A percentile compares a stretch with the other conserved stretches of the same genome.
phyloP scores from a whole-genome alignment of 2,329 filamentous ascomycete species.

The Aspergillus ustus region DNA sequence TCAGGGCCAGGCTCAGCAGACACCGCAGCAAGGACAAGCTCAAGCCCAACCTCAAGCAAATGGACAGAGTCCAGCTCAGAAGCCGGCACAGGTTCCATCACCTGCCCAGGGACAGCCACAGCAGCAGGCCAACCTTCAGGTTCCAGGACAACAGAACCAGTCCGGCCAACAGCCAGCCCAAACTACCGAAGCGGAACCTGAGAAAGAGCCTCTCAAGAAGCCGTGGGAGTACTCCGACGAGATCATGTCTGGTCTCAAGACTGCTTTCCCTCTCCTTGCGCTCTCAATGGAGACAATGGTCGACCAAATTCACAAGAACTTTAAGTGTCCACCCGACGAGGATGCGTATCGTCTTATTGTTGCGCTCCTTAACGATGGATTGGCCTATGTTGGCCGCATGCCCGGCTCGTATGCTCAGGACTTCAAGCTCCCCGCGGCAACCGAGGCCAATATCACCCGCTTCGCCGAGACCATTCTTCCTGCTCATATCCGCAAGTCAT shows the following conservation, averaged over 20 bases:
- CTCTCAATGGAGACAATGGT: constrained; percentile 99
- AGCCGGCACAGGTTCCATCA: constrained; percentile 15
- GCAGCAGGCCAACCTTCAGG: constrained; percentile 34
- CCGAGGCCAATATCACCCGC: constrained; percentile 93
- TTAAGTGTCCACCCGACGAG: constrained; percentile 98
- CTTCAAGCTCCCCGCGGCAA: constrained; percentile 85
- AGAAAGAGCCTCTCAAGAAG: constrained; percentile 65
- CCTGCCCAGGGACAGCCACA: constrained; percentile 22
- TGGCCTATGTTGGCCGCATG: constrained; percentile 89
- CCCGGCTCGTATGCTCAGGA: constrained; percentile 86
- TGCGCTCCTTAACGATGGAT: constrained; percentile 91
- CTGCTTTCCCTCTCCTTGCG: constrained; percentile 91
- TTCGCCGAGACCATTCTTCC: constrained; percentile 97
- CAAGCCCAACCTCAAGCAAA: constrained; percentile 21
- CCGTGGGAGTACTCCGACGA: constrained; percentile 98
- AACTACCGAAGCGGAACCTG: constrained; percentile 30
- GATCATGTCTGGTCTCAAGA: constrained; percentile 93
- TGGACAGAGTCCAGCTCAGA: constrained; percentile 20
- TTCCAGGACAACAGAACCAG: constrained; percentile 31
- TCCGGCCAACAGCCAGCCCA: constrained; percentile 28
- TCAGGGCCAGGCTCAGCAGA: constrained; percentile 21
- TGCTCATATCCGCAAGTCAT: constrained; percentile 90
- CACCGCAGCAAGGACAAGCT: constrained; percentile 22
- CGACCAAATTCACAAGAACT: constrained; percentile 97
- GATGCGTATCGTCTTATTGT: constrained; percentile 97